phyloP scores from a whole-genome alignment of 306 rosid species.

The Trifolium fragiferum region DNA sequence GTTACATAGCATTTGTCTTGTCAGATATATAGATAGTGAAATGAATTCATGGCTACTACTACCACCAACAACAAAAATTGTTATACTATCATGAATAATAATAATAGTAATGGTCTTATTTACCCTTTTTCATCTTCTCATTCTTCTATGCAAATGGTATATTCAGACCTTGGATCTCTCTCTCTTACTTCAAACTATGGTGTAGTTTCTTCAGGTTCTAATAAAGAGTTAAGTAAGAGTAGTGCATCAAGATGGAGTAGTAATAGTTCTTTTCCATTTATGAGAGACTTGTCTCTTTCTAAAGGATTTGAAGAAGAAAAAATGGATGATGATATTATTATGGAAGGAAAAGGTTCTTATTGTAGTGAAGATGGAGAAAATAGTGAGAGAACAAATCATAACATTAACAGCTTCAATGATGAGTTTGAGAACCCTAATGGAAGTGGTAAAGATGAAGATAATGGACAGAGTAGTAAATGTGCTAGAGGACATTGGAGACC shows the following conservation, averaged over 20 bases:
- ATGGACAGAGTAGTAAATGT: slow-evolving; percentile 70
- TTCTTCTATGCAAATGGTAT: slow-evolving; percentile 60
- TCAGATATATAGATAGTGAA: slow-evolving; percentile 10
- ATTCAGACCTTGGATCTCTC: slow-evolving; percentile 66
- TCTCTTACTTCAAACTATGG: slow-evolving; percentile 60
- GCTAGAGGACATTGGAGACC: slow-evolving; percentile 99
- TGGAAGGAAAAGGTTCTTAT: slow-evolving; percentile 54
- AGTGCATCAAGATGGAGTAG: neutral
- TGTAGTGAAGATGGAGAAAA: slow-evolving; percentile 32
- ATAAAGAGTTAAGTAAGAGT: slow-evolving; percentile 38
- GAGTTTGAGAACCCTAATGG: slow-evolving; percentile 45
- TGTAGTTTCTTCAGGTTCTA: slow-evolving; percentile 36
- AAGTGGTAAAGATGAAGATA: slow-evolving; percentile 52
- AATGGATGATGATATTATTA: slow-evolving; percentile 32
- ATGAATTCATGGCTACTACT: too few relatives aligned
- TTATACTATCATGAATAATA: too few relatives aligned
- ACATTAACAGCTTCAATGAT: slow-evolving; percentile 8
- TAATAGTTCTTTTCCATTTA: slow-evolving; percentile 46
- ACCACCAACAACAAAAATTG: too few relatives aligned
- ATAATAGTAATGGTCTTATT: slow-evolving; percentile 32
- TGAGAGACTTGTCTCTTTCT: slow-evolving; percentile 42
- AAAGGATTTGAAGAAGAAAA: slow-evolving; percentile 49
- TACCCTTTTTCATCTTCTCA: slow-evolving; percentile 15
- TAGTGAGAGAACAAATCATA: slow-evolving; percentile 36
- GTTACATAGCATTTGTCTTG: slow-evolving; percentile 40